Evolutionary conservation across 1,139 yeast species (phyloP).

Genomic region (Groenewaldozyma sp.): DNA sequence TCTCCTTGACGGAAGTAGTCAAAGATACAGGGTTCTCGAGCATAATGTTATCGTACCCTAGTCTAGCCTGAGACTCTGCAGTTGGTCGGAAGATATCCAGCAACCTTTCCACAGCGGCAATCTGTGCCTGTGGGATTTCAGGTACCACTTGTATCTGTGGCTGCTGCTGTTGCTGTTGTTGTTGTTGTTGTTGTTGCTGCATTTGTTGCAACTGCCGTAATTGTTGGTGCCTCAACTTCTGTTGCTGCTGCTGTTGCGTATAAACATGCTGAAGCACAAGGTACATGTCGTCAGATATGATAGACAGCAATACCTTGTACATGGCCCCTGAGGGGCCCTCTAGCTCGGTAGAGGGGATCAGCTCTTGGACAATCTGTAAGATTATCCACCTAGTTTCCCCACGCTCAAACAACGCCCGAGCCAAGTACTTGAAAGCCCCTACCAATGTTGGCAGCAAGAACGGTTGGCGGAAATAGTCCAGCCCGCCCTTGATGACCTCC

Average conservation of each 20-base stretch:
- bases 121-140: background rate
- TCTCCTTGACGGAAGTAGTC: conserved; percentile 18
- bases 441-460: conserved; percentile 41
- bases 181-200: background rate
- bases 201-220: background rate
- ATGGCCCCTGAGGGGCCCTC: conserved; percentile 33
- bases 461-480: conserved; percentile 58
- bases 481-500: conserved; percentile 45
- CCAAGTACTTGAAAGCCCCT: conserved; percentile 35
- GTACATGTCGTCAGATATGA: conserved; percentile 24
- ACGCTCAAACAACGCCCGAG: conserved; percentile 32
- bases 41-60: conserved; percentile 4
- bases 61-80: conserved; percentile 5
- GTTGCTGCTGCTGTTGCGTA: conserved; percentile 1
- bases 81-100: conserved; percentile 9
- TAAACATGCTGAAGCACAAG: background rate
- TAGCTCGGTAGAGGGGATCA: conserved; percentile 27
- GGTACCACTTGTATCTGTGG: background rate
- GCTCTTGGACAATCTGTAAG: conserved; percentile 27
- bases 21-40: conserved; percentile 4
- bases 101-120: conserved; percentile 7
- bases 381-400: conserved; percentile 17
- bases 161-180: background rate
- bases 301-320: conserved; percentile 28
- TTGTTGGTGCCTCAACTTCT: too few relatives aligned